phyloP scores from a whole-genome alignment of 148 eudicot species.

The Nepenthes mirabilis region DNA sequence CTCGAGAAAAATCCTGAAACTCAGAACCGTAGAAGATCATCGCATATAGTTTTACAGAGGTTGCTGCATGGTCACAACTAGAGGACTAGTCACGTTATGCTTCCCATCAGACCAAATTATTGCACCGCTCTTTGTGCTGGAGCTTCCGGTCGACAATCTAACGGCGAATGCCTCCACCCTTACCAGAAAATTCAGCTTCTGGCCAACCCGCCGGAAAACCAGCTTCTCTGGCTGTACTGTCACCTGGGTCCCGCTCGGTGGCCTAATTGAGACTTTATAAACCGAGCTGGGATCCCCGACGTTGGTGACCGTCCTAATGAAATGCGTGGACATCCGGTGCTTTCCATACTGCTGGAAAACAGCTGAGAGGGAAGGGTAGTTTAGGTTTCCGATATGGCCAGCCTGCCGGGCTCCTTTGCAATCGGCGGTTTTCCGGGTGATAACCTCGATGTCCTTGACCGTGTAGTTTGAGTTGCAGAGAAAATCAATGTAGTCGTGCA shows the following conservation, averaged over 20 bases:
- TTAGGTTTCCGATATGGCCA: constrained; percentile 76
- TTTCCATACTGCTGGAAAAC: constrained; percentile 75
- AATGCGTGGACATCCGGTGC: constrained; percentile 61
- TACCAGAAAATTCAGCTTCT: constrained; percentile 59
- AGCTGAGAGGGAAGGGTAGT: constrained; percentile 62
- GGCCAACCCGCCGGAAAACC: constrained; percentile 59
- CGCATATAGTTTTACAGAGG: constrained; percentile 30
- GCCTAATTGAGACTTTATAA: constrained; percentile 31
- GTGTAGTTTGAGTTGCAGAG: constrained; percentile 78
- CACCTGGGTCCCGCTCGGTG: constrained; percentile 49
- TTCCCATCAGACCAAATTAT: constrained; percentile 86
- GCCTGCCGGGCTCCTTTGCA: constrained; percentile 50
- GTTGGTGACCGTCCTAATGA: constrained; percentile 62
- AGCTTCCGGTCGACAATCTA: constrained; percentile 49
- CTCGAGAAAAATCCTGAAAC: not conserved
- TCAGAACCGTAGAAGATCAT: not conserved
- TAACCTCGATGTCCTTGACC: constrained; percentile 36
- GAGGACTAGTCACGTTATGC: constrained; percentile 62
- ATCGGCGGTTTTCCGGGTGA: constrained; percentile 52
- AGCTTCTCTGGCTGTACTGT: constrained; percentile 61
- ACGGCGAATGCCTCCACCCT: constrained; percentile 40
- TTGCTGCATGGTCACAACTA: constrained; percentile 77
- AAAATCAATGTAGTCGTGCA: constrained; percentile 69
- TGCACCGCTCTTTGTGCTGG: constrained; percentile 47
- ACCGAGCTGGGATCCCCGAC: constrained; percentile 66